These are phyloP conservation scores for Hypoxylon sp. DNA, from an alignment of 2,329 filamentous ascomycete species.

Conservation along the genomic window DNA sequence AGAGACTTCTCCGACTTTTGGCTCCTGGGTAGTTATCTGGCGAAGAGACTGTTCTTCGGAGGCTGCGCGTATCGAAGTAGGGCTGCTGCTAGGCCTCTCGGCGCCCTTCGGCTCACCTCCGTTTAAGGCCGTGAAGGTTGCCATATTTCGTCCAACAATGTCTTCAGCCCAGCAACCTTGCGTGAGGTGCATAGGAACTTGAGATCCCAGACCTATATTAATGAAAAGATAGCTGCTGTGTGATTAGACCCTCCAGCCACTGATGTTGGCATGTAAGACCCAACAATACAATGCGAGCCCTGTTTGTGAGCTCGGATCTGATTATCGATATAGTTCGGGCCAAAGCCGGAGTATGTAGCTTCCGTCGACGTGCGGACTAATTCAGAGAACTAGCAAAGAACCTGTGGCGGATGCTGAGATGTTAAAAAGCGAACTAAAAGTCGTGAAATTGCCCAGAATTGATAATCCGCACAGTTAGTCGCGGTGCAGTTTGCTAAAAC, in stretches of 20 bases:
- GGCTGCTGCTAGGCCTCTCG: slow-evolving; percentile 48
- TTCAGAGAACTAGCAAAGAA: slow-evolving; percentile 18
- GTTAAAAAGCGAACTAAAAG: slow-evolving; percentile 8
- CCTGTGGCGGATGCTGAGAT: slow-evolving; percentile 8
- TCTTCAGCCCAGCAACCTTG: slow-evolving; percentile 49
- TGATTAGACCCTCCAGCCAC: slow-evolving; percentile 19
- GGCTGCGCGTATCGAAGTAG: slow-evolving; percentile 46
- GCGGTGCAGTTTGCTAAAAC: slow-evolving; percentile 20
- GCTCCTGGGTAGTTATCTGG: slow-evolving; percentile 48
- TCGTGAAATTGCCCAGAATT: slow-evolving; percentile 13
- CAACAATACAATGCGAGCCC: slow-evolving; percentile 17
- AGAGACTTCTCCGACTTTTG: slow-evolving; percentile 47
- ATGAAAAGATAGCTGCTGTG: slow-evolving; percentile 7
- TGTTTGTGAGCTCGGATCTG: slow-evolving; percentile 3
- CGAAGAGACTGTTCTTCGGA: slow-evolving; percentile 50
- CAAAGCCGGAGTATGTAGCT: slow-evolving; percentile 17
- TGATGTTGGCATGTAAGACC: slow-evolving; percentile 26
- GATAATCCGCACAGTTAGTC: slow-evolving; percentile 27
- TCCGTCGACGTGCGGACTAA: slow-evolving; percentile 14
- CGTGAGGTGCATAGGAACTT: slow-evolving; percentile 51
- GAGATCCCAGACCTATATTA: slow-evolving; percentile 18
- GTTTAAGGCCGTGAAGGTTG: slow-evolving; percentile 55
- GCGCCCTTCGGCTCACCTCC: slow-evolving; percentile 51
- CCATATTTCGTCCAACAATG: slow-evolving; percentile 53
- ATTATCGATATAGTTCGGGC: slow-evolving; percentile 11